A percentile compares a stretch with the other conserved stretches of the same genome.
These are phyloP conservation scores for Vigna trinervia DNA, from an alignment of 306 rosid species.

Conservation along the genomic window DNA sequence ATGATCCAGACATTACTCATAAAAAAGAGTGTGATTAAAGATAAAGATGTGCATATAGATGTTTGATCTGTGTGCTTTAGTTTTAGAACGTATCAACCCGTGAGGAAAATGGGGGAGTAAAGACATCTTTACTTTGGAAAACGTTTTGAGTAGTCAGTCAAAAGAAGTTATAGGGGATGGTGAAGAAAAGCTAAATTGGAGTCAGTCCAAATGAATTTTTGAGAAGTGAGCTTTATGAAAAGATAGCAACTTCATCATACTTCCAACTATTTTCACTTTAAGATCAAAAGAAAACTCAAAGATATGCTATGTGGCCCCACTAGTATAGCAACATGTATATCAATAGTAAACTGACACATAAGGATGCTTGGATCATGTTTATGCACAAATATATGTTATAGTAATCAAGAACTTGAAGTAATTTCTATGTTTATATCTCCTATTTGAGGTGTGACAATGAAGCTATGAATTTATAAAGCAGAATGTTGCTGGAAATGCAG, in stretches of 20 bases:
- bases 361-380: conserved; percentile 23
- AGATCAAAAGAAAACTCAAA: conserved; percentile 71
- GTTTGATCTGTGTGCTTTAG: conserved; percentile 49
- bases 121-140: conserved; percentile 62
- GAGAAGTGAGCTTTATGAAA: conserved; percentile 69
- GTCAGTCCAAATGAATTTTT: conserved; percentile 60
- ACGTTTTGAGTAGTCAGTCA: conserved; percentile 74
- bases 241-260: conserved; percentile 64
- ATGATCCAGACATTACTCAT: conserved; percentile 45
- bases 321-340: not conserved
- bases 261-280: conserved; percentile 77
- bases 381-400: not conserved
- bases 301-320: conserved; percentile 62
- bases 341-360: conserved; percentile 27
- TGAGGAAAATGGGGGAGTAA: conserved; percentile 60
- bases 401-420: not conserved
- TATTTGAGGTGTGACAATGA: conserved; percentile 48
- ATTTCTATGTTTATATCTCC: conserved; percentile 5
- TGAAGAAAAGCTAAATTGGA: conserved; percentile 60
- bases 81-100: conserved; percentile 39
- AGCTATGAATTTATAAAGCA: conserved; percentile 47
- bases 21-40: conserved; percentile 59
- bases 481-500: conserved; percentile 57
- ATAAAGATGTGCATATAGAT: conserved; percentile 46
- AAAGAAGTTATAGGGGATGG: conserved; percentile 71